Evolutionary conservation across 768 basidiomycete genomes (phyloP), one percentile per base, ranked within the genome.

Genomic region (Lactarius pseudohatsudake): DNA sequence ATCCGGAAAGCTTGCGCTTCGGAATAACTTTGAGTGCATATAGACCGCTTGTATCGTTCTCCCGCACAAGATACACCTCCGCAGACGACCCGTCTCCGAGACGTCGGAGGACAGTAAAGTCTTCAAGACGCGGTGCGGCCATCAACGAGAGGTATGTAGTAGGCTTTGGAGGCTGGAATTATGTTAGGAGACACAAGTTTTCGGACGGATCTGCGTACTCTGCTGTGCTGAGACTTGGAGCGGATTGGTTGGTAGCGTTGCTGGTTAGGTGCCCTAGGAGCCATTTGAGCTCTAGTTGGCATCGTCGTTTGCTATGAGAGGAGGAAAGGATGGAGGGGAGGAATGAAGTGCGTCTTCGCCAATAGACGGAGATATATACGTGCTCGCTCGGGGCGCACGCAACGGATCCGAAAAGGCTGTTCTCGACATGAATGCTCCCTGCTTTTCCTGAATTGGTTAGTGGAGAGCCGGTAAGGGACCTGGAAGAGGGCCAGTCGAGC

Each of bases 21-120:
- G 32, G 62, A 40, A 67, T 67, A 18, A 62, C 66, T 28, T 67
- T 67, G 57, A 67, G 66, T 6, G 66, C 66, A 54, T 67, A 67
- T 34, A 67, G 54, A 43, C 58, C 66, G 10, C 62, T 41, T 11
- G 62, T 60, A 7, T 64, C 62, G 32, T 47, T 59, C 62, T 67
- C 66, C 40, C 62, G 62, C 3, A 59, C 66, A 5, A 67, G 62
- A 40, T 67, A 38, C 15, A 67, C 58, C 53, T 58, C 53, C 3
- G 53, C 62, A 4, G 66, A 67, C 34, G 66, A 67, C 18, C 66
- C 66, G 9, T 67, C 66, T 38, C 66, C 66, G 20, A 67, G 58
- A 28, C 34, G 32, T 15, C 41, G 58, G 9, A 67, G 54, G 53
- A 64, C 61, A 18, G 62, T 64, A 30, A 67, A 67, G 57, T 67